phyloP scores from a whole-genome alignment of 2,329 filamentous ascomycete genomes.

The Diaporthe eres region DNA sequence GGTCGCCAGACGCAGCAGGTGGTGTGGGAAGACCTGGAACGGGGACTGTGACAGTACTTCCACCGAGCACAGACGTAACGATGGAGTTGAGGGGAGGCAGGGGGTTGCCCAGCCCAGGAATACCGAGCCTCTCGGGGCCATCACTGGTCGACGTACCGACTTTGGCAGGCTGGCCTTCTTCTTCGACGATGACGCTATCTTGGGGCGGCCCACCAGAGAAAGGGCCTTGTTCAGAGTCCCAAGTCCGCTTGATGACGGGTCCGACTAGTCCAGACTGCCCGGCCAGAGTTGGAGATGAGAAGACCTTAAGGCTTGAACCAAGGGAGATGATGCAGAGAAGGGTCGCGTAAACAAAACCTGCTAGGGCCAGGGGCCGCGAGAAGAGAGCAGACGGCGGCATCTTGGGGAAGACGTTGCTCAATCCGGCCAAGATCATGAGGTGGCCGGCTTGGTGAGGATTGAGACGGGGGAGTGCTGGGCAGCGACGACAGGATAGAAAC shows the following conservation, averaged over 20 bases:
- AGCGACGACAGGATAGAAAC: conserved; percentile 19
- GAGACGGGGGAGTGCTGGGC: not conserved
- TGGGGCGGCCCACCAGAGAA: conserved; percentile 11
- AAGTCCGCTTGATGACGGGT: conserved; percentile 25
- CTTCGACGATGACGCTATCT: not conserved
- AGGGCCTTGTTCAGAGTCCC: conserved; percentile 38
- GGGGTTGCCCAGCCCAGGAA: conserved; percentile 21
- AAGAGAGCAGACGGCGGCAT: conserved; percentile 38
- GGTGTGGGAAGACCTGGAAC: conserved; percentile 28
- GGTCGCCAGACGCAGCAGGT: not conserved
- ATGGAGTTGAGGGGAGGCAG: conserved; percentile 28
- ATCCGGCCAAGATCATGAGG: not conserved
- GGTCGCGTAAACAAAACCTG: conserved; percentile 15
- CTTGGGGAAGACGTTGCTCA: conserved; percentile 13
- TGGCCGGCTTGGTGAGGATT: not conserved
- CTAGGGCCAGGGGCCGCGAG: conserved; percentile 30
- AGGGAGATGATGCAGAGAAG: conserved; percentile 37
- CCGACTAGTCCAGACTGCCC: not conserved
- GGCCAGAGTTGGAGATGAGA: conserved; percentile 13
- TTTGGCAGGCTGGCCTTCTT: not conserved
- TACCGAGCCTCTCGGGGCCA: conserved; percentile 1
- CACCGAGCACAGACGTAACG: conserved; percentile 35
- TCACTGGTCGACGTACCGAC: not conserved
- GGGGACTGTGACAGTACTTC: not conserved
- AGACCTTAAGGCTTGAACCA: conserved; percentile 32